A percentile compares a stretch with the other conserved stretches of the same genome.
Conservation (phyloP, 1,139 yeast genomes). For the Nakaseomyces kungkrabaensis region DNA sequence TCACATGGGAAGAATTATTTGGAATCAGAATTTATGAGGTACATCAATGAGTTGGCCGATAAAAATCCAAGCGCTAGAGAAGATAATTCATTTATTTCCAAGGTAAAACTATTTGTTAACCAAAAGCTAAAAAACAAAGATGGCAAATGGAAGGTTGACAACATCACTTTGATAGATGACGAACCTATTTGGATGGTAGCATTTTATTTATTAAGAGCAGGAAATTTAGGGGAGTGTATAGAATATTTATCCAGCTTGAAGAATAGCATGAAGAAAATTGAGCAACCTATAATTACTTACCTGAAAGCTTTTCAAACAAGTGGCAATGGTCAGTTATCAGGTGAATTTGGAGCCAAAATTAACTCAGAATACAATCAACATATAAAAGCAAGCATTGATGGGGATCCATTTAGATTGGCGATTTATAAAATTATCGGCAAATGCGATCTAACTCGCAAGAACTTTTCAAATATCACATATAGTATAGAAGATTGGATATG, state of each 20-base stretch:
- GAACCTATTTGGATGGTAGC: slow-evolving; percentile 88
- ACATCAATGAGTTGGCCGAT: slow-evolving; percentile 61
- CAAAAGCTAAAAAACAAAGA: slow-evolving; percentile 36
- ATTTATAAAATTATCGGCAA: slow-evolving; percentile 87
- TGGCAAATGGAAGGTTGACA: slow-evolving; percentile 38
- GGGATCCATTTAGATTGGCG: slow-evolving; percentile 86
- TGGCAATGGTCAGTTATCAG: slow-evolving; percentile 43
- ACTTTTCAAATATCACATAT: slow-evolving; percentile 65
- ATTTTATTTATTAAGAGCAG: slow-evolving; percentile 75
- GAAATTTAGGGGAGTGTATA: slow-evolving; percentile 65
- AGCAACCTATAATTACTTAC: slow-evolving; percentile 73
- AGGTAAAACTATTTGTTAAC: slow-evolving; percentile 58
- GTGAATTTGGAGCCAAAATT: slow-evolving; percentile 59
- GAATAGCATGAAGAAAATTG: slow-evolving; percentile 65
- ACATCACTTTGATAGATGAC: slow-evolving; percentile 60
- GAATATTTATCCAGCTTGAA: slow-evolving; percentile 54
- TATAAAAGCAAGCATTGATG: slow-evolving; percentile 58
- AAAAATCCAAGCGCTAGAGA: slow-evolving; percentile 62
- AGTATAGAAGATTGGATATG: slow-evolving; percentile 96
- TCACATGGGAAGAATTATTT: slow-evolving; percentile 49
- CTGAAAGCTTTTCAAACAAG: slow-evolving; percentile 62
- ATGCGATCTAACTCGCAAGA: slow-evolving; percentile 61
- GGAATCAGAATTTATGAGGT: slow-evolving; percentile 67
- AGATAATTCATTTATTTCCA: slow-evolving; percentile 50
- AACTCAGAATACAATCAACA: slow-evolving; percentile 79